Conservation (phyloP, 305 asterid species). For the Fraxinus dipetala region DNA sequence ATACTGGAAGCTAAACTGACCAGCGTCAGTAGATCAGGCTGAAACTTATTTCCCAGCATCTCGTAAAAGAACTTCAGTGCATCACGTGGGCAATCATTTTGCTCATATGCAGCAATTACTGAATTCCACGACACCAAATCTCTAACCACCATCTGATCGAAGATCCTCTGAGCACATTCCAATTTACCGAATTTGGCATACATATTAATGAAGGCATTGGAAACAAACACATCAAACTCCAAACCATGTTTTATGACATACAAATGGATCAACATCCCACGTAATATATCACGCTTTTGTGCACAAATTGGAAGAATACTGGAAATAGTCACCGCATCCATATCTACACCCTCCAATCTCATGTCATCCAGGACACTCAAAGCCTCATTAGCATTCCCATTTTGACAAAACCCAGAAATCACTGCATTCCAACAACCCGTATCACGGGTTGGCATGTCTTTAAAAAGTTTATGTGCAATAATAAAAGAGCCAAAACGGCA, state of each 20-base stretch:
- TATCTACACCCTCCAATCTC: conserved; percentile 7
- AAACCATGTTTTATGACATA: conserved; percentile 16
- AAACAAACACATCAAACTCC: conserved; percentile 13
- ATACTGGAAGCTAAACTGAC: conserved; percentile 17
- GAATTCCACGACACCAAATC: conserved; percentile 23
- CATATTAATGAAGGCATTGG: conserved; percentile 18
- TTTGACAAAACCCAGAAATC: conserved; percentile 6
- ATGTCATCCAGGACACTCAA: not conserved
- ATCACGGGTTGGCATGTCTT: conserved; percentile 5
- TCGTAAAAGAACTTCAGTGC: conserved; percentile 7
- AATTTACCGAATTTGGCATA: conserved; percentile 15
- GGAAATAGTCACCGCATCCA: not conserved
- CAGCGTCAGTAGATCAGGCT: conserved; percentile 9
- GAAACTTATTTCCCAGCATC: conserved; percentile 15
- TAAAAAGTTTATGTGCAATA: not conserved
- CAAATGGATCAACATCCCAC: conserved; percentile 17
- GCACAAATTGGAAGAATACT: conserved; percentile 1
- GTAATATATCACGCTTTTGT: not conserved
- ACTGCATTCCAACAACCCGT: conserved; percentile 5
- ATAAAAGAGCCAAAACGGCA: conserved; percentile 2
- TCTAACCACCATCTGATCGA: conserved; percentile 2
- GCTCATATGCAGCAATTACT: conserved; percentile 21
- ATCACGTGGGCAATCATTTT: conserved; percentile 9
- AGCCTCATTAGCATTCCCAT: conserved; percentile 2
- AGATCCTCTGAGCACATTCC: conserved; percentile 8